These are phyloP conservation scores for Cercospora canescens DNA, from an alignment of 2,329 filamentous ascomycete genomes.

Conservation along the genomic window DNA sequence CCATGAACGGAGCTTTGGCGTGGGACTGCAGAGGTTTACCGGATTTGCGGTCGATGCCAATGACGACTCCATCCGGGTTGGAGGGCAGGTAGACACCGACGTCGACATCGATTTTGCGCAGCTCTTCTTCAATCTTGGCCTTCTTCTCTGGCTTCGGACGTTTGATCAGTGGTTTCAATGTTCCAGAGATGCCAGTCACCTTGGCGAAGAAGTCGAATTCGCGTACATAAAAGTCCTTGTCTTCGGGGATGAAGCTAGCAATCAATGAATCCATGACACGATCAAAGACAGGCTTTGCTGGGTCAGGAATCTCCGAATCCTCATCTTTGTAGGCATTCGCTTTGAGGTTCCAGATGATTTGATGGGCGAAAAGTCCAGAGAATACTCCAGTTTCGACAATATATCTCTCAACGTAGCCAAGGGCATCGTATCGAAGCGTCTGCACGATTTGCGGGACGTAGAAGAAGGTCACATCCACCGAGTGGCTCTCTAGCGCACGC, in stretches of 20 bases:
- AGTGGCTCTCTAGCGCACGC: slow-evolving; percentile 88
- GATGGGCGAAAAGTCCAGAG: slow-evolving; percentile 97
- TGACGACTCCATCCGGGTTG: slow-evolving; percentile 94
- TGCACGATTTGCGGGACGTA: slow-evolving; percentile 99
- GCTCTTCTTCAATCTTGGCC: slow-evolving; percentile 97
- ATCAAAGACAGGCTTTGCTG: slow-evolving; percentile 90
- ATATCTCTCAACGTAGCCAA: slow-evolving; percentile 94
- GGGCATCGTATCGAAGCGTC: slow-evolving; percentile 83
- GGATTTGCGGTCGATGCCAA: slow-evolving; percentile 96
- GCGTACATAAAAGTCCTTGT: slow-evolving; percentile 84
- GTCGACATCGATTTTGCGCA: slow-evolving; percentile 95
- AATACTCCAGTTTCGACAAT: slow-evolving; percentile 96
- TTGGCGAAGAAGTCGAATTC: slow-evolving; percentile 99
- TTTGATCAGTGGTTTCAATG: slow-evolving; percentile 91
- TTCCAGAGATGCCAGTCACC: slow-evolving; percentile 92
- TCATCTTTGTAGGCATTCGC: slow-evolving; percentile 98
- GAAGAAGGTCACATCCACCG: slow-evolving; percentile 97
- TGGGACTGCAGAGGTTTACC: slow-evolving; percentile 97
- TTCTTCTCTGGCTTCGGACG: slow-evolving; percentile 94
- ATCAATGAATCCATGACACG: slow-evolving; percentile 84
- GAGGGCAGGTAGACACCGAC: slow-evolving; percentile 96
- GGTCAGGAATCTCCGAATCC: slow-evolving; percentile 84
- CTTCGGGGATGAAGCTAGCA: slow-evolving; percentile 73
- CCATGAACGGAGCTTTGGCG: slow-evolving; percentile 98
- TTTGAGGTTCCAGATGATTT: slow-evolving; percentile 99